These are phyloP conservation scores for Nakazawaea holstii DNA, from an alignment of 805 yeast genomes.

Conservation along the genomic window DNA sequence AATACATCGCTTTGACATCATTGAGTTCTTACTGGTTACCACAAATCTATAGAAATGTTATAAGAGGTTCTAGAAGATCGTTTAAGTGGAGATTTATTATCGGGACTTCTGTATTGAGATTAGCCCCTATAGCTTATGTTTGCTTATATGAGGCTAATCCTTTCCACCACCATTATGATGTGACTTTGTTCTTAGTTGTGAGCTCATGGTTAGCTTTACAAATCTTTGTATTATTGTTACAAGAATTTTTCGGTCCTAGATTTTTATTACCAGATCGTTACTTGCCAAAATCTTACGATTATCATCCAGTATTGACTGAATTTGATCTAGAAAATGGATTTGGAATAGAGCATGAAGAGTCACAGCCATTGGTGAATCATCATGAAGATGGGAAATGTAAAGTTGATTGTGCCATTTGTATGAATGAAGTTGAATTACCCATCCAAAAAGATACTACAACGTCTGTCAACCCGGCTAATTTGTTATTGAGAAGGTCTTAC, in stretches of 20 bases:
- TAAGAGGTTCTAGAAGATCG: slow-evolving; percentile 62
- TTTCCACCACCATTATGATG: slow-evolving; percentile 64
- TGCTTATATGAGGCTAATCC: slow-evolving; percentile 51
- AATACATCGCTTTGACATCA: slow-evolving; percentile 43
- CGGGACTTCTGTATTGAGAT: slow-evolving; percentile 58
- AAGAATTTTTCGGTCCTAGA: slow-evolving; percentile 69
- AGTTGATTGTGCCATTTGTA: slow-evolving; percentile 85
- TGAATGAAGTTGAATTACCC: slow-evolving; percentile 68
- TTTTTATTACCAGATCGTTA: slow-evolving; percentile 73
- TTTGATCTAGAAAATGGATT: slow-evolving; percentile 61
- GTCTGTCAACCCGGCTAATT: slow-evolving; percentile 15
- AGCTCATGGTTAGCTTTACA: slow-evolving; percentile 58
- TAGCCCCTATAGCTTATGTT: slow-evolving; percentile 62
- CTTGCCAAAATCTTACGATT: slow-evolving; percentile 79
- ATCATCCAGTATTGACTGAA: slow-evolving; percentile 62
- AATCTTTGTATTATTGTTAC: slow-evolving; percentile 51
- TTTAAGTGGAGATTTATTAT: slow-evolving; percentile 73
- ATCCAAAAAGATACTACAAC: slow-evolving; percentile 22
- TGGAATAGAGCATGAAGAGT: slow-evolving; percentile 40
- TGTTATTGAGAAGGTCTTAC: slow-evolving; percentile 38
- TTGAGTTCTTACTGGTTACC: slow-evolving; percentile 83
- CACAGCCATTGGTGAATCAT: slow-evolving; percentile 23
- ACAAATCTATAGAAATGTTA: slow-evolving; percentile 73
- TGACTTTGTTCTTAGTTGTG: slow-evolving; percentile 39
- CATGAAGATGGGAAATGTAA: slow-evolving; percentile 35